These are phyloP conservation scores for Colletotrichum gigasporum DNA, from an alignment of 2,329 filamentous ascomycete species.

Conservation along the genomic window DNA sequence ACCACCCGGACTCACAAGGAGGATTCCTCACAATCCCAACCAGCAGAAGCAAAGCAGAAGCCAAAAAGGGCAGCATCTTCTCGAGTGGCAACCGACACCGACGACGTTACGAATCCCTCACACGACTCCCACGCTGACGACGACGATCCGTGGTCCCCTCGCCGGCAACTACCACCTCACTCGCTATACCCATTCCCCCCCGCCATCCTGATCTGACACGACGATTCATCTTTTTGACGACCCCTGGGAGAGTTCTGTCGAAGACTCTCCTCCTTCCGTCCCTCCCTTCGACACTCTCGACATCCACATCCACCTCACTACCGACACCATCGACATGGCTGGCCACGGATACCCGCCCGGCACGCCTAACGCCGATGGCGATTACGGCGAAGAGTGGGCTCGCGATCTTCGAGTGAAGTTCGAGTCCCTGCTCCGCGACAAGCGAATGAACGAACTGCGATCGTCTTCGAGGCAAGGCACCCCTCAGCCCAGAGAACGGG, in stretches of 20 bases:
- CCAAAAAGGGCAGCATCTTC: background rate
- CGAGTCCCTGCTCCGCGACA: conserved; percentile 85
- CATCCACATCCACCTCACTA: background rate
- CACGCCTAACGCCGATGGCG: conserved; percentile 41
- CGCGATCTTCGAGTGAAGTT: conserved; percentile 84
- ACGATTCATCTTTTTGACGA: background rate
- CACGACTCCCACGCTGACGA: conserved; percentile 18
- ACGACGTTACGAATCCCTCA: conserved; percentile 15
- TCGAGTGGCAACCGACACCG: conserved; percentile 1
- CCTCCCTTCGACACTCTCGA: conserved; percentile 17
- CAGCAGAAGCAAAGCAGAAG: too few relatives aligned
- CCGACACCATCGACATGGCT: conserved; percentile 43
- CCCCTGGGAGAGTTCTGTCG: conserved; percentile 15
- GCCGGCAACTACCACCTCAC: background rate
- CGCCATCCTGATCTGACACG: conserved; percentile 4
- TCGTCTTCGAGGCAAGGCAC: conserved; percentile 64
- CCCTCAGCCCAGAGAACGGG: conserved; percentile 58
- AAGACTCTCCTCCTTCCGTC: conserved; percentile 10
- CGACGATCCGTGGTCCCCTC: conserved; percentile 12
- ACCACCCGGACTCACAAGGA: conserved; percentile 1
- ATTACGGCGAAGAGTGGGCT: conserved; percentile 78
- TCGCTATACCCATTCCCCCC: background rate
- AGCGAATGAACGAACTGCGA: conserved; percentile 82
- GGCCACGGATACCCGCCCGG: conserved; percentile 46
- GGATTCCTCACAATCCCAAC: background rate